A percentile compares a stretch with the other conserved stretches of the same genome.
These are phyloP conservation scores for Iris macrosiphon DNA, from an alignment of 106 monocot species.

Conservation along the genomic window DNA sequence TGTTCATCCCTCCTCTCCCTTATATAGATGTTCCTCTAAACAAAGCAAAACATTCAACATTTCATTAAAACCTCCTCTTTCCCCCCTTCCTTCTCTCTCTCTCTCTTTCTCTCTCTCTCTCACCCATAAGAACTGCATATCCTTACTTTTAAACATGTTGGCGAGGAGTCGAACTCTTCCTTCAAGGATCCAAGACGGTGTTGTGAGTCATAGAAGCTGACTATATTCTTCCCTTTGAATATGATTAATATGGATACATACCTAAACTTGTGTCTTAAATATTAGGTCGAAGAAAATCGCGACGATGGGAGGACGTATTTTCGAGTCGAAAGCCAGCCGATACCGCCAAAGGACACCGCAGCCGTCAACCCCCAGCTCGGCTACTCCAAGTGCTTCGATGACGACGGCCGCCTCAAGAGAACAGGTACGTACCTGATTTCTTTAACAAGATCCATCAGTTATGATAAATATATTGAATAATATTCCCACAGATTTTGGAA, in stretches of 20 bases:
- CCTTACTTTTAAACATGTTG: constrained; percentile 31
- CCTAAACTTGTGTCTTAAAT: not conserved
- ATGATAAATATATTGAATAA: too few relatives aligned
- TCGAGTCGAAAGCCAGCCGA: constrained; percentile 32
- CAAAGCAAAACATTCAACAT: too few relatives aligned
- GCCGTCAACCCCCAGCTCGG: constrained; percentile 3
- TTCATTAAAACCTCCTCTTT: too few relatives aligned
- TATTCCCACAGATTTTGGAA: too few relatives aligned
- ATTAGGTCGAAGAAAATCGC: constrained; percentile 25
- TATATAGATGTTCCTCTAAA: too few relatives aligned
- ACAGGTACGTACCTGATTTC: constrained; percentile 5
- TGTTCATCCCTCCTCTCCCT: too few relatives aligned
- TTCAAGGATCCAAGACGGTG: constrained; percentile 41
- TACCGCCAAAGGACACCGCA: constrained; percentile 17
- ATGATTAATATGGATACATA: too few relatives aligned
- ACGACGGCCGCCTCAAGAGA: constrained; percentile 42
- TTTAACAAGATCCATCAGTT: too few relatives aligned
- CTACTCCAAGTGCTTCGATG: constrained; percentile 40
- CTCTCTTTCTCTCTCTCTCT: too few relatives aligned
- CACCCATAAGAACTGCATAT: too few relatives aligned
- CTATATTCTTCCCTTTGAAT: not conserved
- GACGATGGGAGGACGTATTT: constrained; percentile 24
- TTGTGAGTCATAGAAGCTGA: constrained; percentile 13
- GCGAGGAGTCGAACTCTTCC: constrained; percentile 58
- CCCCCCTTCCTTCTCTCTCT: too few relatives aligned